Conservation (phyloP, 1,139 yeast species). For the Diutina scorzettiae region DNA sequence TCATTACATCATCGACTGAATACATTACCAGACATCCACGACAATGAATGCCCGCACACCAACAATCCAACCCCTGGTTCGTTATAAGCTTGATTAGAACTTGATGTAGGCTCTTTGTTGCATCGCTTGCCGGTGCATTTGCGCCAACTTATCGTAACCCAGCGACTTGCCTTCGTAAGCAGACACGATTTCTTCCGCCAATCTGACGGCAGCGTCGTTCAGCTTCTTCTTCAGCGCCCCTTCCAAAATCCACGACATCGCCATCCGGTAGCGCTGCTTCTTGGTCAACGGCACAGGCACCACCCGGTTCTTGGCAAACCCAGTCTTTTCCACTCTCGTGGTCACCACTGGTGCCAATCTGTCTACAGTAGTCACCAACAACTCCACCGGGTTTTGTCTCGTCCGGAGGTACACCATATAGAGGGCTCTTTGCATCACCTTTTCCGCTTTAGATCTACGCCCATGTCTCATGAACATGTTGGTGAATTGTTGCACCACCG, state of each 20-base stretch:
- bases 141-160: conserved; percentile 74
- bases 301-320: conserved; percentile 69
- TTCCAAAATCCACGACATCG: conserved; percentile 83
- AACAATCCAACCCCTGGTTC: too few species aligned
- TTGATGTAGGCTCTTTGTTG: conserved; percentile 65
- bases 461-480: conserved; percentile 93
- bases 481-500: conserved; percentile 63
- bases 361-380: conserved; percentile 66
- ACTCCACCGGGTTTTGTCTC: conserved; percentile 64
- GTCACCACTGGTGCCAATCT: conserved; percentile 77
- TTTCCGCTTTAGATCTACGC: conserved; percentile 71
- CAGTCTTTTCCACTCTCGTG: conserved; percentile 69
- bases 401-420: conserved; percentile 66
- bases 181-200: conserved; percentile 78
- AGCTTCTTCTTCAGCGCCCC: conserved; percentile 73
- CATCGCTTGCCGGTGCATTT: conserved; percentile 78
- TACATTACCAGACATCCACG: too few species aligned
- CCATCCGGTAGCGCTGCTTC: conserved; percentile 76
- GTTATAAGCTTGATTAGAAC: too few species aligned
- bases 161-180: conserved; percentile 72
- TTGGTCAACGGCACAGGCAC: conserved; percentile 77
- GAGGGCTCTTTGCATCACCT: conserved; percentile 61
- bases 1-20: too few species aligned
- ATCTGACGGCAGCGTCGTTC: conserved; percentile 72
- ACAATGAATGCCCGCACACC: too few species aligned